Evolutionary conservation across 2,329 filamentous ascomycete genomes (phyloP).

Genomic region (Drechslera avenae): DNA sequence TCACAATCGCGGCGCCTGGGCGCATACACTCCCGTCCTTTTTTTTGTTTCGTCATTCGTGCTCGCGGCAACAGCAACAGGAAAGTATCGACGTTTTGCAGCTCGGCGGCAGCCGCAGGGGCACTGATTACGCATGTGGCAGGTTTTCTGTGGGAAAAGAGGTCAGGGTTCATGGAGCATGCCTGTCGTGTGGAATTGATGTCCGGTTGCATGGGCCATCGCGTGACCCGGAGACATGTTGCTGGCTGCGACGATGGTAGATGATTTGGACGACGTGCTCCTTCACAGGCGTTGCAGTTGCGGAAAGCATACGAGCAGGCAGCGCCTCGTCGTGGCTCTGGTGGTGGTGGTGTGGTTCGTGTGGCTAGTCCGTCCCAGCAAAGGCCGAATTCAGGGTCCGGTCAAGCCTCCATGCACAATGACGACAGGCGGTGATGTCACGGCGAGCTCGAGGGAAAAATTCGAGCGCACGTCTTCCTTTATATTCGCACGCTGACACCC

Average conservation of each 20-base stretch:
- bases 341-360: constrained; percentile 4
- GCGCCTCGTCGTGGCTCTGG: neutral
- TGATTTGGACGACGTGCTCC: too few species aligned
- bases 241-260: too few species aligned
- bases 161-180: constrained; percentile 8
- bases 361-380: constrained; percentile 2
- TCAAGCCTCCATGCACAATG: constrained; percentile 32
- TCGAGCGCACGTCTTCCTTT: constrained; percentile 23
- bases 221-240: too few species aligned
- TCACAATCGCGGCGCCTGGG: constrained; percentile 13
- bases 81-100: constrained; percentile 11
- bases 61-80: constrained; percentile 3
- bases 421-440: constrained; percentile 35
- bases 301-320: neutral
- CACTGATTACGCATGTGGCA: constrained; percentile 18
- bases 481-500: constrained; percentile 27
- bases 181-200: constrained; percentile 7
- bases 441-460: constrained; percentile 28
- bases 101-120: constrained; percentile 28
- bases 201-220: constrained; percentile 3
- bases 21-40: constrained; percentile 4
- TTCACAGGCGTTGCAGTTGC: neutral
- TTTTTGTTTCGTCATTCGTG: constrained; percentile 1
- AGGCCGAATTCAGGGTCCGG: constrained; percentile 23
- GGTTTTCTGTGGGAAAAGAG: constrained; percentile 15